Percentiles rank a stretch among this genome's conserved stretches.
Conservation (phyloP, 1,139 yeast species). For the Groenewaldozyma auringiensis region DNA sequence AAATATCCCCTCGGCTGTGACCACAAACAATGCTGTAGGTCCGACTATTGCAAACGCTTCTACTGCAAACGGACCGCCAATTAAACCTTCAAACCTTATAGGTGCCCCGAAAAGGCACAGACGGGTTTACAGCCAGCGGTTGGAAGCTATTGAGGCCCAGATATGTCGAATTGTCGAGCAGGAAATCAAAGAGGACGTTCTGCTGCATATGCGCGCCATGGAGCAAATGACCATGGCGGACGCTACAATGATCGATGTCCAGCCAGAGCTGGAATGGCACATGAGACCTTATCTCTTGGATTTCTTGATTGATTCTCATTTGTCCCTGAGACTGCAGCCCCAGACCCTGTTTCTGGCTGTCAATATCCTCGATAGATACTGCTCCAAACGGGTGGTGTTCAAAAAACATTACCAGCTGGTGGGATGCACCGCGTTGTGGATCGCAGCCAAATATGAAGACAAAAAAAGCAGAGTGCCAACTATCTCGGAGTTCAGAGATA, state of each 20-base stretch:
- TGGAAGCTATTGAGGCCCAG: slow-evolving; percentile 15
- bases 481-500: slow-evolving; percentile 60
- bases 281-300: slow-evolving; percentile 88
- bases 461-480: slow-evolving; percentile 83
- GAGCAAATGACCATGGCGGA: slow-evolving; percentile 29
- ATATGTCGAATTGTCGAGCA: slow-evolving; percentile 21
- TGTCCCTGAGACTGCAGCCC: slow-evolving; percentile 68
- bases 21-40: background rate
- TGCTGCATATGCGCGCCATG: slow-evolving; percentile 28
- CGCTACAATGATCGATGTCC: slow-evolving; percentile 70
- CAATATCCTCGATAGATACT: slow-evolving; percentile 81
- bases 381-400: slow-evolving; percentile 85
- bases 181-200: slow-evolving; percentile 32
- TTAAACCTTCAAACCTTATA: background rate
- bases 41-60: background rate
- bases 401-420: slow-evolving; percentile 89
- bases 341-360: slow-evolving; percentile 76
- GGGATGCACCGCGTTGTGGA: slow-evolving; percentile 92
- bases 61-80: background rate
- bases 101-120: slow-evolving; percentile 9
- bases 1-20: background rate
- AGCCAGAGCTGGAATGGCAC: slow-evolving; percentile 90
- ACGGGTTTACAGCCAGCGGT: slow-evolving; percentile 8
- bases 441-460: slow-evolving; percentile 92
- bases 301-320: slow-evolving; percentile 74